Conservation (phyloP, 2,329 filamentous ascomycete genomes). For the Cladosporium austrohemisphaericum region DNA sequence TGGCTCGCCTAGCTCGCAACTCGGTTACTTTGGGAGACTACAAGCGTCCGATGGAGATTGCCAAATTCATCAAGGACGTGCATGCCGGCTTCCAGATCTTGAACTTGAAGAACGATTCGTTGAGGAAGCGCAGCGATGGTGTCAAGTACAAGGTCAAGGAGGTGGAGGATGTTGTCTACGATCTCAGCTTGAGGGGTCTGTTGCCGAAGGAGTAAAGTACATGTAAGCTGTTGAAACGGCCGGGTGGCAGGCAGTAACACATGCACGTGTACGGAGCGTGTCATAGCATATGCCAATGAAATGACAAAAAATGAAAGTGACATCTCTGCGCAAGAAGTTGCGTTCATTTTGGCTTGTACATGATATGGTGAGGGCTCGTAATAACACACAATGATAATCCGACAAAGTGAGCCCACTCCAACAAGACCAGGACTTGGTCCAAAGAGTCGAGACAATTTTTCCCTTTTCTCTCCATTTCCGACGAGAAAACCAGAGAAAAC, state of each 20-base stretch:
- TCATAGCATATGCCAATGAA: not conserved
- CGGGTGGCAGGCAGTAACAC: too few relatives aligned
- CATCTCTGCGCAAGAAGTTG: constrained; percentile 1
- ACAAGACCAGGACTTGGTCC: not conserved
- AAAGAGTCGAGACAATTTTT: constrained; percentile 9
- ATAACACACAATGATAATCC: constrained; percentile 13
- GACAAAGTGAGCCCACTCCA: not conserved
- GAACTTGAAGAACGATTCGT: constrained; percentile 92
- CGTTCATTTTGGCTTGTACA: constrained; percentile 10
- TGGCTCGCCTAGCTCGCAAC: constrained; percentile 88
- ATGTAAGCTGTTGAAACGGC: not conserved
- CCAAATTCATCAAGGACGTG: constrained; percentile 88
- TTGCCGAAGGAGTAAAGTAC: constrained; percentile 22
- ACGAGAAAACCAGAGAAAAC: constrained; percentile 16
- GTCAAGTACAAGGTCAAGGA: constrained; percentile 98
- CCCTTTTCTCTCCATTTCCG: not conserved
- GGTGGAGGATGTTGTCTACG: constrained; percentile 96
- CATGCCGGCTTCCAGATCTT: constrained; percentile 95
- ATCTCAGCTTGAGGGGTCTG: constrained; percentile 81
- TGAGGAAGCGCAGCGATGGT: constrained; percentile 82
- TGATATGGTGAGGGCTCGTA: constrained; percentile 2
- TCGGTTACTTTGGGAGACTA: constrained; percentile 90
- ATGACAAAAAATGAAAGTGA: not conserved
- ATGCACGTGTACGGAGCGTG: not conserved
- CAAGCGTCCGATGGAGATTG: constrained; percentile 78